Percentiles rank a stretch among this genome's conserved stretches.
phyloP scores from a whole-genome alignment of 495 filamentous ascomycete species.

The Neurospora africana region DNA sequence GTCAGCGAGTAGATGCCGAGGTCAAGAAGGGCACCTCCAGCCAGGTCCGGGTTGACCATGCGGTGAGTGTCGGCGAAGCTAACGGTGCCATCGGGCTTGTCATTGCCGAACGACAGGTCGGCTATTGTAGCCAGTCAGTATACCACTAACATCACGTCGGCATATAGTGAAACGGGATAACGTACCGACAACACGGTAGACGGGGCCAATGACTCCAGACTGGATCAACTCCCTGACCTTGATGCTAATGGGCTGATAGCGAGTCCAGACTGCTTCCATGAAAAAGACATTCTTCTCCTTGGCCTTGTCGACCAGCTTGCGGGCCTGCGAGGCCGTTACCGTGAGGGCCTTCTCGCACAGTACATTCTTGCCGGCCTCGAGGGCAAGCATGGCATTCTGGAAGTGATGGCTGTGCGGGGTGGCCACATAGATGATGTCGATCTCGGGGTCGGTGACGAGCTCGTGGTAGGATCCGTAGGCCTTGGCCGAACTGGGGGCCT shows the following conservation, averaged over 20 bases:
- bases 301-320: constrained; percentile 63
- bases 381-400: constrained; percentile 73
- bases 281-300: constrained; percentile 75
- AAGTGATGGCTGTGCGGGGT: constrained; percentile 96
- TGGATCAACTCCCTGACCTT: constrained; percentile 63
- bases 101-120: constrained; percentile 45
- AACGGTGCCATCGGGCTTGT: constrained; percentile 28
- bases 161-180: neutral
- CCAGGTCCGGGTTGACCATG: constrained; percentile 80
- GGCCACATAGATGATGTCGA: constrained; percentile 88
- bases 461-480: constrained; percentile 75
- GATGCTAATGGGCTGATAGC: constrained; percentile 75
- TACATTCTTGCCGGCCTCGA: constrained; percentile 78
- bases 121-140: constrained; percentile 24
- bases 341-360: constrained; percentile 93
- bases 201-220: constrained; percentile 60
- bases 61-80: constrained; percentile 50
- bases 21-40: constrained; percentile 77
- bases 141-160: neutral
- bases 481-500: constrained; percentile 52
- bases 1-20: constrained; percentile 86
- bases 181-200: constrained; percentile 59
- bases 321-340: constrained; percentile 72
- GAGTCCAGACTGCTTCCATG: constrained; percentile 96
- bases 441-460: constrained; percentile 60